Evolutionary conservation across 257 asterid species (phyloP).

Genomic region (Lycium barbarum): DNA sequence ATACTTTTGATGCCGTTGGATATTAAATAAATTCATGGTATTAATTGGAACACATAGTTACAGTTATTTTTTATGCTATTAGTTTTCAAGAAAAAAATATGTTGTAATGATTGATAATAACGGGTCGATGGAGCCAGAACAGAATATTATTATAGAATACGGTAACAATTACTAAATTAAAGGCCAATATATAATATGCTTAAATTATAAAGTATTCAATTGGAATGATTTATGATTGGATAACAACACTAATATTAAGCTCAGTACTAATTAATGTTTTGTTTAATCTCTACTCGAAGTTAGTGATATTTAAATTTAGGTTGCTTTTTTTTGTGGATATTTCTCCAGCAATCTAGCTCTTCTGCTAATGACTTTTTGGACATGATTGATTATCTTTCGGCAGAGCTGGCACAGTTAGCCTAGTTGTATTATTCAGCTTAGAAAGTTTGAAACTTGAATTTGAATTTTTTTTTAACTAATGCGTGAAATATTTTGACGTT

Average conservation of each 20-base stretch:
- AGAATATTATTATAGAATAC: neutral
- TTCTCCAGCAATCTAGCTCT: neutral
- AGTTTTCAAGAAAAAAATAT: no score
- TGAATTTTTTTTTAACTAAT: neutral
- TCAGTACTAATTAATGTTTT: neutral
- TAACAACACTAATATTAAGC: neutral
- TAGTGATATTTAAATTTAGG: conserved; percentile 2
- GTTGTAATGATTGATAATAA: neutral
- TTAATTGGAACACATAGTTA: no score
- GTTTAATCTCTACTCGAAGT: neutral
- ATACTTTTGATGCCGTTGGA: neutral
- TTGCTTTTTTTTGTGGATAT: neutral
- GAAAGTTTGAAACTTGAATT: neutral
- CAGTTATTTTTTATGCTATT: no score
- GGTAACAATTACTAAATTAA: neutral
- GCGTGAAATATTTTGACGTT: neutral
- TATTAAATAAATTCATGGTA: no score
- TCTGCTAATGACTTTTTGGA: neutral
- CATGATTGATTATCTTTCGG: neutral
- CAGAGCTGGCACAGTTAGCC: neutral
- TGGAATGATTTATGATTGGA: neutral
- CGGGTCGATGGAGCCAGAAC: neutral
- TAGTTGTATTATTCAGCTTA: neutral
- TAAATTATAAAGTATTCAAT: neutral
- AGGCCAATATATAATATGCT: neutral